Base-by-base conservation (phyloP, 352 stramenopile genomes). In the Elongisporangium prolatum region DNA sequence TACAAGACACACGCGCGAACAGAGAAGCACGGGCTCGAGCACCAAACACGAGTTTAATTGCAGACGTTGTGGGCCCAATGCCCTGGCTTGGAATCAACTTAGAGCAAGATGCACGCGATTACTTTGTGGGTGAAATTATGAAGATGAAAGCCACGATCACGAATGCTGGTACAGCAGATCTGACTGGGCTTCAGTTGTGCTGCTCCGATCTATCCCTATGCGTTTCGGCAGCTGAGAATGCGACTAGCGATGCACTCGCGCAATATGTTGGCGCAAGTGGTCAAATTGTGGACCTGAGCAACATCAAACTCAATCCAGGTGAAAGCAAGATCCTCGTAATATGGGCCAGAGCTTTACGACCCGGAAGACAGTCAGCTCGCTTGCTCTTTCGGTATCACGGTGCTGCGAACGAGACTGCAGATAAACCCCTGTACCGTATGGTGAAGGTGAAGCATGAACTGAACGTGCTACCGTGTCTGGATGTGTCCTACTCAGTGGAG, bases 41-140 rank as follows among this genome's bases (percentile, higher is more conserved):
- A 22, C 80, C 82, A 10, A 93, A 95, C 52, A 80, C 76, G 49
- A 89, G 80, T 16, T 65, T 91, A n/a, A 71, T 88, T 24, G 86
- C 82, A 0, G 86, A 86, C 57, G 74, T 93, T 24, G 69, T 89
- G 16, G 77, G 79, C 1, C 60, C 70, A 2, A 92, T 93, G 86
- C 84, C 86, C 21, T 95, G 84, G 84, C 75, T 95, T 20, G 84
- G 86, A 8, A 84, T 93, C 2, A 76, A 84, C 57, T 54, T 92
- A 14, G 66, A 86, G 51, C 63, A 59, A 38, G 60, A 72, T 48
- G 50, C 65, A n/a, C 57, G 40, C 50, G 72, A 89, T 28, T 65
- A 62, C 24, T 88, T 75, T 61, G 69, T 87, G 18, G 81, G 80
- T 7, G 83, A 95, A 47, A 64, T 95, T 5, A 58, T 95, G 13